Evolutionary conservation across 495 filamentous ascomycete species (phyloP), one percentile per base, ranked within the genome.

Genomic region (Neurospora sp.): DNA sequence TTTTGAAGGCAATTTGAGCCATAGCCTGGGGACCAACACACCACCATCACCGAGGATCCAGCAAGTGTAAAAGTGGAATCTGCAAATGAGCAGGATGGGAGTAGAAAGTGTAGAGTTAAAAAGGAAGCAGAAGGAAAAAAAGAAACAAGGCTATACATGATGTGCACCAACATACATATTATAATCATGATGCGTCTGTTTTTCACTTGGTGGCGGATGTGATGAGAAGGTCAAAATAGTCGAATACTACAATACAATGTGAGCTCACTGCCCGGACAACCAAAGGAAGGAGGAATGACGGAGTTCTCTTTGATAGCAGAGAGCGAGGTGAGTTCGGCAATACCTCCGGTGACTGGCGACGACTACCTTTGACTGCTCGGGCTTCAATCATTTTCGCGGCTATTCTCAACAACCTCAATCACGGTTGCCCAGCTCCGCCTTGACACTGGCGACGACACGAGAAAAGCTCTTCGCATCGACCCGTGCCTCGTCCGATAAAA

Each of bases 1-100:
- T 72, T 37, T 71, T 54, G 77, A 75, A 70, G 42, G 74, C 76
- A 82, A 81, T 80, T 83, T 82, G 77, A 69, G 54, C 27, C 27
- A 66, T 18, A 35, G 54, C 48, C 75, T 72, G 48, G 31, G 35
- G 42, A 16, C 39, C 35, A 66, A 71, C 70, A 73, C 66, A 38
- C 39, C 42, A 38, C 46, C 48, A 69, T 37, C 44, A 31, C 31
- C n/a, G 41, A 39, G 39, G 35, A 69, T 20, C 70, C 41, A 40
- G 71, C 40, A 66, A 70, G 6, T 35, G 35, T 0, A 35, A 35
- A 35, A 69, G 71, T 73, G 72, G 72, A 70, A 31, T 35, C 35
- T 72, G 74, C 54, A 69, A 74, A 71, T 59, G 70, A 72, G 75
- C 71, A 54, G 77, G 75, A 73, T 39, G 66, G 66, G 44, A 11